Evolutionary conservation across 2,329 filamentous ascomycete genomes (phyloP).

Genomic region (Fusarium udum): DNA sequence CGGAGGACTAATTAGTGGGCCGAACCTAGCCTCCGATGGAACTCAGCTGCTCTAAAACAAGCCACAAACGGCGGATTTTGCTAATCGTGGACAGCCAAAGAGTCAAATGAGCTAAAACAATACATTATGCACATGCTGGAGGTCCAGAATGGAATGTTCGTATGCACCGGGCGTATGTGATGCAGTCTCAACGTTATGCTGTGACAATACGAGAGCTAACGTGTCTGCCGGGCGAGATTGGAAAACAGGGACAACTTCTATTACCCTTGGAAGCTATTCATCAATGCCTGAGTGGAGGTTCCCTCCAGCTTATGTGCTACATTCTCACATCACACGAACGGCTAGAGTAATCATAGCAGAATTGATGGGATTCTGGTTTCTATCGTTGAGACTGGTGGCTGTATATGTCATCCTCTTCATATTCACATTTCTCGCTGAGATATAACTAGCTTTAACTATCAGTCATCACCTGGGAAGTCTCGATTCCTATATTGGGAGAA

Average conservation of each 20-base stretch:
- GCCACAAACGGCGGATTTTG: not conserved
- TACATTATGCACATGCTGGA: not conserved
- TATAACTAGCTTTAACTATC: too few relatives aligned
- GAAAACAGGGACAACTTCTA: not conserved
- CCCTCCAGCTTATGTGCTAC: not conserved
- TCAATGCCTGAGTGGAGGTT: not conserved
- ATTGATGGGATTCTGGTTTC: not conserved
- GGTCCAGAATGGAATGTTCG: not conserved
- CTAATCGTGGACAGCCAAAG: not conserved
- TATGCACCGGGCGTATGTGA: not conserved
- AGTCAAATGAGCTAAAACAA: not conserved
- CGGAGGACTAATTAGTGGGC: not conserved
- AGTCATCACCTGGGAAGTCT: too few relatives aligned
- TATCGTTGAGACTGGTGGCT: not conserved
- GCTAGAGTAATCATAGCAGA: not conserved
- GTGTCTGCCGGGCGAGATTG: not conserved
- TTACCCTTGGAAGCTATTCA: accelerated
- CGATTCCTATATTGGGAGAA: too few relatives aligned
- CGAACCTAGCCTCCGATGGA: not conserved
- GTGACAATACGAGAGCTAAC: not conserved
- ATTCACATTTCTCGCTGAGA: too few relatives aligned
- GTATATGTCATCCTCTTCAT: too few relatives aligned
- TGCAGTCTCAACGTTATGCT: too few relatives aligned
- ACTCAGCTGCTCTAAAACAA: not conserved
- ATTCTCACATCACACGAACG: not conserved